Evolutionary conservation across 345 rosid genomes (phyloP), one percentile per base, ranked within the genome.

Genomic region (Limnanthes douglasii): DNA sequence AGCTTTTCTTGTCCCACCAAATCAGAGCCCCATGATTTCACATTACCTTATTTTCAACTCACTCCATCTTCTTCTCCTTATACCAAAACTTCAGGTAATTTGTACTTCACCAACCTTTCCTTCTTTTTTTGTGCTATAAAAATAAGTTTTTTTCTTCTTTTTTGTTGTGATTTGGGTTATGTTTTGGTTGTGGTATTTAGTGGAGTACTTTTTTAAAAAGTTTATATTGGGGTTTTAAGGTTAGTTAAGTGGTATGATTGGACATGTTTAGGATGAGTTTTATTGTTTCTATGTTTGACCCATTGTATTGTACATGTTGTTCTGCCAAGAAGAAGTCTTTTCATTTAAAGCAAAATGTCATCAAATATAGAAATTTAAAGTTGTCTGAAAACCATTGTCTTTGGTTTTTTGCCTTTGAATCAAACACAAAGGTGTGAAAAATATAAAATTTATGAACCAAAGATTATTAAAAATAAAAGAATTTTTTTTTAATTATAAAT

Each of bases 1-100:
- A 63, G 75, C 50, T 76, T 72, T 51, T 66, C 81, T 24, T 49
- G 50, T 41, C 69, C n/a, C n/a, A n/a, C 76, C 27, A 69, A 72
- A 63, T 48, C 81, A 46, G 77, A 64, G 21, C n/a, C 56, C 43
- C 62, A 32, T 16, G 50, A 33, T 34, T 41, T 38, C 22, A 16
- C 66, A 41, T 63, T 76, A 22, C 55, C 70, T 34, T 69, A 49
- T 52, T 59, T 50, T 44, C 65, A 59, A 48, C 63, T 68, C 52
- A 8, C 71, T 8, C 39, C 68, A 18, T 26, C 13, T 3, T 28
- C 73, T 21, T 48, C 58, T 40, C 44, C 14, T 49, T 32, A 44
- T 51, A 62, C 56, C 35, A 65, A 45, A 31, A 35, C 2, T 3
- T 4, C 69, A 45, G 69, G 73, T 69, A n/a, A 50, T 17, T 11